phyloP scores from a whole-genome alignment of 2,329 filamentous ascomycete genomes.

The Lasiodiplodia sp. region DNA sequence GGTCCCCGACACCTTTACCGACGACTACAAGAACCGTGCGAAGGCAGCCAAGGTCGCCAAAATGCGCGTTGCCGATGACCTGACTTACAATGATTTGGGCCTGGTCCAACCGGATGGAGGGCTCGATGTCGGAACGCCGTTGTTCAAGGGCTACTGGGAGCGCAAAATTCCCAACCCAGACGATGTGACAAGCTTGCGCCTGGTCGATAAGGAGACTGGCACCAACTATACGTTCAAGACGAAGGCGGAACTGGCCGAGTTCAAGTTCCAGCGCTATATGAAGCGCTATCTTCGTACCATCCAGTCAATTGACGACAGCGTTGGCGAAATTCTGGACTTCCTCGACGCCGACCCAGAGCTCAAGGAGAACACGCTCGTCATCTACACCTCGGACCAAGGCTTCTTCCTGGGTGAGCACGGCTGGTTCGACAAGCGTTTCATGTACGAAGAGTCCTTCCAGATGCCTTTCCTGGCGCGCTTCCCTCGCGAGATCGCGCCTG shows the following conservation, averaged over 20 bases:
- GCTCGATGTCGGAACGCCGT: conserved; percentile 46
- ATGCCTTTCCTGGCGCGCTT: conserved; percentile 63
- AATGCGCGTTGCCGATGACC: conserved; percentile 60
- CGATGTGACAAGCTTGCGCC: conserved; percentile 41
- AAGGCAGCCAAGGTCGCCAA: conserved; percentile 59
- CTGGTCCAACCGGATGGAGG: conserved; percentile 61
- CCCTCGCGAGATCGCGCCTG: conserved; percentile 51
- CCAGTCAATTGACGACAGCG: conserved; percentile 61
- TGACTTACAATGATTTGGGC: conserved; percentile 60
- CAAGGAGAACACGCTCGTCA: conserved; percentile 57
- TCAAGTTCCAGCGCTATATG: conserved; percentile 66
- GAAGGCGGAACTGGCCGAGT: conserved; percentile 55
- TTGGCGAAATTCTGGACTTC: conserved; percentile 58
- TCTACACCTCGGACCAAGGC: conserved; percentile 64
- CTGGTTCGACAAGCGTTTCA: conserved; percentile 66
- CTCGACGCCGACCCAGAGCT: conserved; percentile 52
- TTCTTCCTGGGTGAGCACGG: conserved; percentile 66
- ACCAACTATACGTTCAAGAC: conserved; percentile 56
- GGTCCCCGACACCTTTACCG: conserved; percentile 60
- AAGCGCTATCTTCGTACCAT: conserved; percentile 63
- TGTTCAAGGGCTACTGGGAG: conserved; percentile 39
- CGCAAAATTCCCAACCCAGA: conserved; percentile 51
- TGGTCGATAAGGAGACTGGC: conserved; percentile 58
- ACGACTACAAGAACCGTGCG: conserved; percentile 63
- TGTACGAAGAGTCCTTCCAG: conserved; percentile 65